Evolutionary conservation across 192 early-diverging fungal species (phyloP).

Genomic region (Coemansia sp.): DNA sequence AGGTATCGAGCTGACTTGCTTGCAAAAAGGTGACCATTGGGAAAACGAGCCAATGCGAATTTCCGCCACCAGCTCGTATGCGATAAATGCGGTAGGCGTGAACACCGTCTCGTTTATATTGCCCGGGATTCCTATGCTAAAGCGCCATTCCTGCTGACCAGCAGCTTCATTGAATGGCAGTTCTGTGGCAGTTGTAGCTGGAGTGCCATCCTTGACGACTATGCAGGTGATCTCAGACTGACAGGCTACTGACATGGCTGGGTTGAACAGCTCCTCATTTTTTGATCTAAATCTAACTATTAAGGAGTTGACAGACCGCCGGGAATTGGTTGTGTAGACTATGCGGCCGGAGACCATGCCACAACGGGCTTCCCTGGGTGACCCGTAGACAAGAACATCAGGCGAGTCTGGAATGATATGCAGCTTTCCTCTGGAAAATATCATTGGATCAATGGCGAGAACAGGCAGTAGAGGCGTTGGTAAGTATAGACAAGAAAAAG

Average conservation of each 20-base stretch:
- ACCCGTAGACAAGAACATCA: slow-evolving; percentile 36
- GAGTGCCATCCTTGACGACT: slow-evolving; percentile 32
- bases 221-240: slow-evolving; percentile 28
- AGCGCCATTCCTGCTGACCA: slow-evolving; percentile 41
- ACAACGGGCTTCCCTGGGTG: slow-evolving; percentile 36
- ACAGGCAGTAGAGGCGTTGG: neutral
- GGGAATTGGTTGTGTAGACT: slow-evolving; percentile 16
- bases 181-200: slow-evolving; percentile 11
- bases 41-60: slow-evolving; percentile 19
- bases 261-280: slow-evolving; percentile 42
- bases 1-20: slow-evolving; percentile 13
- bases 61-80: slow-evolving; percentile 44
- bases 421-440: slow-evolving; percentile 36
- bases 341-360: slow-evolving; percentile 35
- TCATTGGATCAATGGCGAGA: slow-evolving; percentile 13
- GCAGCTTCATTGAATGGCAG: slow-evolving; percentile 5
- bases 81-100: slow-evolving; percentile 35
- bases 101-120: slow-evolving; percentile 41
- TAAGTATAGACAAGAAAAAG: neutral
- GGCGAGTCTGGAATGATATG: slow-evolving; percentile 36
- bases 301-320: slow-evolving; percentile 31
- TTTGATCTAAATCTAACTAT: slow-evolving; percentile 37
- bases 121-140: slow-evolving; percentile 43
- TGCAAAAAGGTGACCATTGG: slow-evolving; percentile 23
- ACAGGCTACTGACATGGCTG: slow-evolving; percentile 34